A percentile compares a stretch with the other conserved stretches of the same genome.
phyloP scores from a whole-genome alignment of 2,329 filamentous ascomycete genomes.

The Fonsecaea nubica region DNA sequence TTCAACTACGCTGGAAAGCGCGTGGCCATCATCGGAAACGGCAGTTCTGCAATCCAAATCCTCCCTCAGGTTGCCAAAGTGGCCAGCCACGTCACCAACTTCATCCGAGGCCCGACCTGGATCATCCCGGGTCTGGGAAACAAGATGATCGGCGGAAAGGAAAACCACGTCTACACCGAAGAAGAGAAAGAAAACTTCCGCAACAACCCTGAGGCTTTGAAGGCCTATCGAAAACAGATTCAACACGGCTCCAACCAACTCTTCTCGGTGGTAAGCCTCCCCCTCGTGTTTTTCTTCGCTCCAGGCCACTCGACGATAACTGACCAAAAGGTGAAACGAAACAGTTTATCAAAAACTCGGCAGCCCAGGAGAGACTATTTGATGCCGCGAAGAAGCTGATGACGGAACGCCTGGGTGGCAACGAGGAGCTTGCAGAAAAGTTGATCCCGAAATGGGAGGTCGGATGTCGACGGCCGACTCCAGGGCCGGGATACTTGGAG shows the following conservation, averaged over 20 bases:
- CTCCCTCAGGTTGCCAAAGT: conserved; percentile 41
- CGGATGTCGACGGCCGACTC: conserved; percentile 58
- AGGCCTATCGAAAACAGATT: too few species aligned
- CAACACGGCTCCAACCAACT: too few species aligned
- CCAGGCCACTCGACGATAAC: too few species aligned
- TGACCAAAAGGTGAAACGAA: too few species aligned
- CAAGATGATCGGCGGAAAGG: neutral
- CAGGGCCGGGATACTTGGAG: conserved; percentile 60
- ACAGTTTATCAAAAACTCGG: too few species aligned
- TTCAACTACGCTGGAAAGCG: conserved; percentile 41
- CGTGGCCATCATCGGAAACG: conserved; percentile 44
- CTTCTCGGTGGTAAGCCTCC: too few species aligned
- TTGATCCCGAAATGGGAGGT: conserved; percentile 41
- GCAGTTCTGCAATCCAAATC: conserved; percentile 50
- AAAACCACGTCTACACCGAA: too few species aligned
- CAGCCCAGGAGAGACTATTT: too few species aligned
- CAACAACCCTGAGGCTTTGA: too few species aligned
- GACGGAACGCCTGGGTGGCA: conserved; percentile 30
- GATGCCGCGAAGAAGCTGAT: conserved; percentile 27
- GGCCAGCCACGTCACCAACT: conserved; percentile 42
- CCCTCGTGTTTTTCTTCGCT: too few species aligned
- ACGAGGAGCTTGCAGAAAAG: conserved; percentile 35
- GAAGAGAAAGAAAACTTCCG: too few species aligned
- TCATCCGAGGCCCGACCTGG: conserved; percentile 44
- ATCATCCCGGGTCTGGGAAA: conserved; percentile 24